Base-by-base conservation (phyloP, 768 basidiomycete genomes). In the Melanogaster broomeanus region DNA sequence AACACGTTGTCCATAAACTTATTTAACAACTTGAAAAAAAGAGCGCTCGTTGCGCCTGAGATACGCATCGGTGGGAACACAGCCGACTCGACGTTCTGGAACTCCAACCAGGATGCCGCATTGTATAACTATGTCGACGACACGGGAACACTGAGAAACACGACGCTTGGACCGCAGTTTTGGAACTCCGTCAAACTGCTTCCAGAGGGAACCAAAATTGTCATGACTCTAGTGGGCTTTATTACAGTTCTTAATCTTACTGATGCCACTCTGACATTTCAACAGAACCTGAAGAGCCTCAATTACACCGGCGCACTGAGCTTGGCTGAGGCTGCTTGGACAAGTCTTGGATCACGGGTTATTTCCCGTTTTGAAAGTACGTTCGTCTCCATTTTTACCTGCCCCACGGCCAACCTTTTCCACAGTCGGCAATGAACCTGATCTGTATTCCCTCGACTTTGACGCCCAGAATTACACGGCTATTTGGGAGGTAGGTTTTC, bases 1-100 rank as follows among this genome's bases (percentile, higher is more conserved):
- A 81, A 80, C 55, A 55, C 58, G 4, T 60, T 80, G 10, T 77
- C 78, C 3, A 66, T 67, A 40, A 71, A 73, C 41, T 60, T 81
- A 30, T 68, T 82, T 21, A 67, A 76, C 43, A 79, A 80, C 54
- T 61, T 82, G 19, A 70, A 69, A 41, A 63, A 65, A 18, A 74
- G 79, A 16, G 74, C 77, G 19, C 76, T 77, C 3, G 66, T 71
- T 15, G 69, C 80, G 12, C 67, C 74, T 7, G 74, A 81, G 64
- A 62, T 79, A 16, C 70, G 80, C 11, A 80, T 81, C 18, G 78
- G 80, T 22, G 80, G 80, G 0, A 79, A 80, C 54, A 81, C 79
- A 0, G 81, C 79, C 5, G 77, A 81, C 57, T 79, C 78, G 13
- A 77, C 79, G 2, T 75, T 73, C 46, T 79, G 78, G 77, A 61